Base-by-base conservation (phyloP, 345 rosid genomes). In the Erodium maritimum region DNA sequence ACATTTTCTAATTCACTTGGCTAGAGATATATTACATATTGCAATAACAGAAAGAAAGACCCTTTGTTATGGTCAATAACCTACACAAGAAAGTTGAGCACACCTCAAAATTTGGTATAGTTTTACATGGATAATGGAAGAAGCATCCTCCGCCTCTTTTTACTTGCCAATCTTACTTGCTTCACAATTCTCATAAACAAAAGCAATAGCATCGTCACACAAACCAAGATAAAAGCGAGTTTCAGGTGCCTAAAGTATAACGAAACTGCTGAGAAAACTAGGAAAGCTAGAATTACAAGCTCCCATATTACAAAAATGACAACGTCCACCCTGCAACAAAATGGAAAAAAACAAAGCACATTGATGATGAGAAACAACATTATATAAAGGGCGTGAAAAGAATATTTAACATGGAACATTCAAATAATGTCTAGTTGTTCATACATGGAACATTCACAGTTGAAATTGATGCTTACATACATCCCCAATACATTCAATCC, bases 71-170 rank as follows among this genome's bases (percentile, higher is more conserved):
- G 34, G 34, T 29, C 34, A 29, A 29, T 8, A 29, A 29, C 34
- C 34, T 29, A 29, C 34, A 29, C 5, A 29, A 29, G 34, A 29
- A 29, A 29, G 34, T 29, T 29, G 34, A 29, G 34, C 34, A 8
- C 3, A 29, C 34, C 34, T 29, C 5, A 29, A 29, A 29, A 29
- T 8, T 29, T 29, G 3, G 8, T 29, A 29, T 29, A 29, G 5
- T 29, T 29, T 8, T 77, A 93, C 96, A 93, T 84, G 22, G 99
- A 91, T 62, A 91, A 73, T 16, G 98, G 98, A 67, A 91, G 95
- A 75, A 91, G 93, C 98, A 91, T 91, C 77, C 98, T 80, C 67
- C 95, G 82, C 69, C 81, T 91, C 94, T 85, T 91, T 62, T 83
- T 91, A 80, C 87, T 81, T 13, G 87, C 79, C 69, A 75, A 56